Conservation (phyloP, 768 basidiomycete genomes). For the Tephrocybe sp. region DNA sequence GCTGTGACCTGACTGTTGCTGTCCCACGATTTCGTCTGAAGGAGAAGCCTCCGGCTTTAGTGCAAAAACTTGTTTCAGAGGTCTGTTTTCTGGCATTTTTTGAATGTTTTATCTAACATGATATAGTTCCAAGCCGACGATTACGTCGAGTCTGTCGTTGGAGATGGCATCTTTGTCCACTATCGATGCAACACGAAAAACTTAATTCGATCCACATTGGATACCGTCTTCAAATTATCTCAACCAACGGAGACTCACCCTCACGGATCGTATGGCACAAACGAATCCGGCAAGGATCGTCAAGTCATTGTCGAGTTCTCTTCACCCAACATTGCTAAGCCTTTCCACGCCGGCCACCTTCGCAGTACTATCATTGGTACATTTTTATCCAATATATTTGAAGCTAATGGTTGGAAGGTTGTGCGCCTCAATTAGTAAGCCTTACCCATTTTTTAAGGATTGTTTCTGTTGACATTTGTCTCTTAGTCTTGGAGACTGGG, state of each 20-base stretch:
- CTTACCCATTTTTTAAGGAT: neutral
- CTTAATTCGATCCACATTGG: constrained; percentile 5
- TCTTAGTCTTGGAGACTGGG: constrained; percentile 82
- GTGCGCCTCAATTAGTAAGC: constrained; percentile 73
- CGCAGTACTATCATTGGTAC: constrained; percentile 95
- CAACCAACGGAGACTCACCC: constrained; percentile 38
- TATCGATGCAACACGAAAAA: constrained; percentile 8
- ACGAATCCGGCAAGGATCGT: constrained; percentile 73
- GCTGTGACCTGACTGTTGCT: too few species aligned
- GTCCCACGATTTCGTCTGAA: constrained; percentile 29
- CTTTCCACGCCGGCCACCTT: constrained; percentile 95
- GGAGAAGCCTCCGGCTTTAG: constrained; percentile 6
- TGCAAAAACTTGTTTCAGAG: constrained; percentile 9
- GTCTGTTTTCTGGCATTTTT: neutral
- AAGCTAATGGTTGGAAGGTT: constrained; percentile 88
- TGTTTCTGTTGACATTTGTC: neutral
- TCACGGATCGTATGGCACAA: constrained; percentile 74
- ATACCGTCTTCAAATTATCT: constrained; percentile 45
- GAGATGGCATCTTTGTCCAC: constrained; percentile 11
- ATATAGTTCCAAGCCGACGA: constrained; percentile 7
- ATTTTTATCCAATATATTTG: constrained; percentile 86
- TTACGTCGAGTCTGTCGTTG: constrained; percentile 5
- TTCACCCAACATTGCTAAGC: constrained; percentile 95
- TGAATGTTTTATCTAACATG: neutral
- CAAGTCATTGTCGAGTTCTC: constrained; percentile 87